Evolutionary conservation across 2,329 filamentous ascomycete genomes (phyloP), one percentile per base, ranked within the genome.

Genomic region (Ceratocystis diversiconidia): DNA sequence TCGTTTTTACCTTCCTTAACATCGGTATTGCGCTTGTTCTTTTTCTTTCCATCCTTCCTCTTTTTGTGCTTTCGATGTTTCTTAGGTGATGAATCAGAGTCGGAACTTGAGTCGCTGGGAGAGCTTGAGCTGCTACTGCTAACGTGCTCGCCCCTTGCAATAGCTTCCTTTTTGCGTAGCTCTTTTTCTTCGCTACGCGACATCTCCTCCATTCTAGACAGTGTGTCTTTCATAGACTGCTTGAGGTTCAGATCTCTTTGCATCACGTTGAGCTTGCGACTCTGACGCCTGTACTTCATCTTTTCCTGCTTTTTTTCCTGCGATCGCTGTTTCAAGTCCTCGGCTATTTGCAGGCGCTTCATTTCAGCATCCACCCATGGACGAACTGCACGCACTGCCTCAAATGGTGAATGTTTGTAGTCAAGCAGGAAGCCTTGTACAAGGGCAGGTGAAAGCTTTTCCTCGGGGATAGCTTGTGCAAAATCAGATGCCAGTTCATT

Each of bases 381-480:
- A 50, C 64, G 62, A 8, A 79, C 79, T 70, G 85, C 81, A 22
- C 75, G 74, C 43, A 85, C 71, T 1, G 85, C 84, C 69, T 77
- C 76, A 59, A 62, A 65, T 3, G 84, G 84, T 44, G 79, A 76
- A 74, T 80, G 82, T 74, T 86, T 87, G 55, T 82, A 75, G 73
- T 83, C 85, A 59, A 87, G 74, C 66, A 87, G 70, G 72, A 85
- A 87, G 0, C 84, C 84, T 72, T 87, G 84, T 52, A 87, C 81
- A 72, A 86, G 81, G 0, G 85, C 85, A 0, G 85, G 83, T 28
- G 78, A 80, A 68, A 85, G 80, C 52, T 74, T 72, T 1, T 73
- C 74, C n/a, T 77, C 73, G 0, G 82, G 81, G n/a, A 87, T 79
- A 64, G 77, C 75, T 1, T 73, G 69, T 1, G 80, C 78, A 70